Conservation (phyloP, 768 basidiomycete species). For the Daedaleopsis sinensis region DNA sequence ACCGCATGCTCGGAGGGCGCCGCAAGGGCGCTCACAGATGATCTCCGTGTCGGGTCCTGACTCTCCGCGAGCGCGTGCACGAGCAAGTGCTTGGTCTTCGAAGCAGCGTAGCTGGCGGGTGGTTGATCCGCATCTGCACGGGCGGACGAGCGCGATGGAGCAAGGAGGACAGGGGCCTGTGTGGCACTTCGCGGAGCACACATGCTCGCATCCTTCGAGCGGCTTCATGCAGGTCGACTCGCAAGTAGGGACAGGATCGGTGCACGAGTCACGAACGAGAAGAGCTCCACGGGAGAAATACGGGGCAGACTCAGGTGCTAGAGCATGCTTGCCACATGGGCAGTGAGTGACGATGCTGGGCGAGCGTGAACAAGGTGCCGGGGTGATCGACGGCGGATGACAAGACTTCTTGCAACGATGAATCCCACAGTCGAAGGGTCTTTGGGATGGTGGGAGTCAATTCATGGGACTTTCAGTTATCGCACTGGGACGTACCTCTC, state of each 20-base stretch:
- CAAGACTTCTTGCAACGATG: conserved; percentile 78
- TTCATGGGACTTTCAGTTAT: neutral
- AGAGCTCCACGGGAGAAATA: conserved; percentile 44
- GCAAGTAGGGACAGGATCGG: conserved; percentile 84
- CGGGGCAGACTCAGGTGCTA: conserved; percentile 40
- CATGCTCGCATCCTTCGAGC: conserved; percentile 70
- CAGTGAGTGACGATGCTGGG: conserved; percentile 72
- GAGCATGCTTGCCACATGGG: conserved; percentile 75
- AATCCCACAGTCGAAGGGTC: conserved; percentile 72
- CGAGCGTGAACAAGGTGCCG: conserved; percentile 71
- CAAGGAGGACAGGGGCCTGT: conserved; percentile 83
- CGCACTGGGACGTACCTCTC: conserved; percentile 43
- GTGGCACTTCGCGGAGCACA: conserved; percentile 75
- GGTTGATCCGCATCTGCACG: conserved; percentile 86
- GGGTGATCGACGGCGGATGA: conserved; percentile 66
- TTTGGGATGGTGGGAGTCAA: conserved; percentile 27
- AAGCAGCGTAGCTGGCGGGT: conserved; percentile 59
- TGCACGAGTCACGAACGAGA: conserved; percentile 49
- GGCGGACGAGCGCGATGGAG: conserved; percentile 62
- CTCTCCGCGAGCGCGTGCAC: conserved; percentile 26
- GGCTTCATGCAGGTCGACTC: conserved; percentile 64
- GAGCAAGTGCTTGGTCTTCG: conserved; percentile 39
- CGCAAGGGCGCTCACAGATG: conserved; percentile 80
- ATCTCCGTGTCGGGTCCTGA: conserved; percentile 50
- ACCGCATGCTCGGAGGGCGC: conserved; percentile 79